These are phyloP conservation scores for Myriosclerotinia duriaeana DNA, from an alignment of 2,329 filamentous ascomycete genomes.

Conservation along the genomic window DNA sequence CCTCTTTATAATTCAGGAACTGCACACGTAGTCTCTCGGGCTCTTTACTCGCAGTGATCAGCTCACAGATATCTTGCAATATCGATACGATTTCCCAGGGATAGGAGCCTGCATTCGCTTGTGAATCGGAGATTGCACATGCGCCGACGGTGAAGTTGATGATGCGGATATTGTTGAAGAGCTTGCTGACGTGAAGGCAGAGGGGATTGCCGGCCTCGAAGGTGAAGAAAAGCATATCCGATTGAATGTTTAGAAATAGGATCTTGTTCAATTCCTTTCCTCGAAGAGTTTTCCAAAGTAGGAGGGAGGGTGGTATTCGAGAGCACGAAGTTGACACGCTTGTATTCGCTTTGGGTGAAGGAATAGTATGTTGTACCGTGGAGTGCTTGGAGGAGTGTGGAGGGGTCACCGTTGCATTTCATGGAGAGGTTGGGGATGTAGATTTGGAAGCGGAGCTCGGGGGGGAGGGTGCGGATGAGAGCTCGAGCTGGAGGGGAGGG, in stretches of 20 bases:
- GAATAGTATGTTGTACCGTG: neutral
- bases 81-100: neutral
- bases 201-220: neutral
- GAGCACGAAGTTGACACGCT: neutral
- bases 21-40: neutral
- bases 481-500: neutral
- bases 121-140: neutral
- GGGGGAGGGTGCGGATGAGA: neutral
- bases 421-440: neutral
- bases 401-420: neutral
- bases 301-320: neutral
- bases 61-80: rapidly evolving
- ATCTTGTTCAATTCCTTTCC: neutral
- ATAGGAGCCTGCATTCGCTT: too few species aligned
- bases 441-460: neutral
- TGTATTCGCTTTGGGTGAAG: neutral
- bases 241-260: neutral
- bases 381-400: neutral
- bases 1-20: neutral
- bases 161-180: neutral
- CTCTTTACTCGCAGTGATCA: neutral
- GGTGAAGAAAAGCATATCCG: neutral
- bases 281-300: neutral
- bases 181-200: neutral
- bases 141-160: neutral